These are phyloP conservation scores for Pisolithus thermaeus DNA, from an alignment of 1,284 basidiomycete genomes.

Conservation along the genomic window DNA sequence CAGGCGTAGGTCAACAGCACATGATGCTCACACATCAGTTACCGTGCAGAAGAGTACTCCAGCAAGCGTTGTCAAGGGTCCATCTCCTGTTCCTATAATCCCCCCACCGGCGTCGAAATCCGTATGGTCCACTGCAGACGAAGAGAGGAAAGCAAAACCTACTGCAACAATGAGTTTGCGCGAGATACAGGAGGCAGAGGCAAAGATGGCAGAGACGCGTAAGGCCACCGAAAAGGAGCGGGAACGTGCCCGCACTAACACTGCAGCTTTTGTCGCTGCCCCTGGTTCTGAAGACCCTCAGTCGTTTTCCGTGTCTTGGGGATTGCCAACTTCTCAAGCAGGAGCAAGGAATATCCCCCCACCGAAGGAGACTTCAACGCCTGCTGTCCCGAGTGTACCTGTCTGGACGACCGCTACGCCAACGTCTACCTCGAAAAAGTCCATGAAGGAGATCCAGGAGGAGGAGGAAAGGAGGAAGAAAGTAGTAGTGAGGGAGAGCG, in stretches of 20 bases:
- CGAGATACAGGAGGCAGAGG: constrained; percentile 95
- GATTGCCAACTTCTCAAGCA: constrained; percentile 67
- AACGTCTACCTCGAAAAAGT: constrained; percentile 68
- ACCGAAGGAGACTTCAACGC: constrained; percentile 40
- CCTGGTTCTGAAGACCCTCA: constrained; percentile 48
- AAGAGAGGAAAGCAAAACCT: constrained; percentile 47
- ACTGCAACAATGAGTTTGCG: constrained; percentile 66
- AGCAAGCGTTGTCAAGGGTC: constrained; percentile 15
- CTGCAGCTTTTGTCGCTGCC: constrained; percentile 34
- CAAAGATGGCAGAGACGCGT: constrained; percentile 72
- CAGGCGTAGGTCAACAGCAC: constrained; percentile 25
- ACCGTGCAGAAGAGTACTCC: constrained; percentile 20
- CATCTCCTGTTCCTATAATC: constrained; percentile 20
- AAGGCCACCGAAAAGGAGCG: constrained; percentile 63
- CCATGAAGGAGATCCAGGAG: constrained; percentile 98
- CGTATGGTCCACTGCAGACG: constrained; percentile 63
- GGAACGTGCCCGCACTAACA: constrained; percentile 49
- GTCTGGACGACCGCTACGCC: constrained; percentile 68
- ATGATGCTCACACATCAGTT: constrained; percentile 19
- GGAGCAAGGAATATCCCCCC: constrained; percentile 43
- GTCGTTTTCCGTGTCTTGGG: constrained; percentile 70
- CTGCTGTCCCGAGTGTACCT: constrained; percentile 30
- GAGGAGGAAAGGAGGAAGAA: constrained; percentile 89
- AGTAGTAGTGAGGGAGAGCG: constrained; percentile 54
- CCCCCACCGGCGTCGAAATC: constrained; percentile 36